Conservation (phyloP, 2,329 filamentous ascomycete genomes). For the Myriosclerotinia curreyana region DNA sequence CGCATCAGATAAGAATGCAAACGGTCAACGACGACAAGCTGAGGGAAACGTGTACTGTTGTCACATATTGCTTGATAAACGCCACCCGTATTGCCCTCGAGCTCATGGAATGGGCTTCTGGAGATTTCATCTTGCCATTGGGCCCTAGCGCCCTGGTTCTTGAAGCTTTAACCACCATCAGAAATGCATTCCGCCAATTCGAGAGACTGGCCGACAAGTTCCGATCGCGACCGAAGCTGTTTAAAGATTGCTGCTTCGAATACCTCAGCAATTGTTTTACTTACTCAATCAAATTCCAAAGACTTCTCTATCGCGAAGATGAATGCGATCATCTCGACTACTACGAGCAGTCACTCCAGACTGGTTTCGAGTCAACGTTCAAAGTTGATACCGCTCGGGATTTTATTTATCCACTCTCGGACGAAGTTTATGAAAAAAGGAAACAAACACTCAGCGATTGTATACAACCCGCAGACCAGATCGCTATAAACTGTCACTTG, state of each 20-base stretch:
- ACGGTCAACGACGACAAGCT: not conserved
- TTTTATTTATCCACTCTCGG: not conserved
- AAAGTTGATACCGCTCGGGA: not conserved
- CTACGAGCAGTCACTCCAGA: not conserved
- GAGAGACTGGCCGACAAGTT: not conserved
- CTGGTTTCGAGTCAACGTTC: not conserved
- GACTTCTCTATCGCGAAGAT: constrained; percentile 2
- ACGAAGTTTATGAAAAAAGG: not conserved
- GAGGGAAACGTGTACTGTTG: not conserved
- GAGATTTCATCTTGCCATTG: not conserved
- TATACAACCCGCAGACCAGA: not conserved
- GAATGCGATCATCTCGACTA: not conserved
- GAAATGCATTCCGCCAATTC: not conserved
- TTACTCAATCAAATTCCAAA: not conserved
- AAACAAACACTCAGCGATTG: not conserved
- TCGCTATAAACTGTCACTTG: not conserved
- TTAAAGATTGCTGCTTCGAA: not conserved
- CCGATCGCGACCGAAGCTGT: not conserved
- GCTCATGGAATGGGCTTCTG: not conserved
- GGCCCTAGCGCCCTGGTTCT: not conserved
- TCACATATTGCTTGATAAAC: not conserved
- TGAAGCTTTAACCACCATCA: not conserved
- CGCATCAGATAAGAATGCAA: not conserved
- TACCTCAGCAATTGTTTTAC: not conserved
- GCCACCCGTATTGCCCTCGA: not conserved